These are phyloP conservation scores for Tolypocladium ophioglossoides DNA, from an alignment of 2,329 filamentous ascomycete genomes.

Conservation along the genomic window DNA sequence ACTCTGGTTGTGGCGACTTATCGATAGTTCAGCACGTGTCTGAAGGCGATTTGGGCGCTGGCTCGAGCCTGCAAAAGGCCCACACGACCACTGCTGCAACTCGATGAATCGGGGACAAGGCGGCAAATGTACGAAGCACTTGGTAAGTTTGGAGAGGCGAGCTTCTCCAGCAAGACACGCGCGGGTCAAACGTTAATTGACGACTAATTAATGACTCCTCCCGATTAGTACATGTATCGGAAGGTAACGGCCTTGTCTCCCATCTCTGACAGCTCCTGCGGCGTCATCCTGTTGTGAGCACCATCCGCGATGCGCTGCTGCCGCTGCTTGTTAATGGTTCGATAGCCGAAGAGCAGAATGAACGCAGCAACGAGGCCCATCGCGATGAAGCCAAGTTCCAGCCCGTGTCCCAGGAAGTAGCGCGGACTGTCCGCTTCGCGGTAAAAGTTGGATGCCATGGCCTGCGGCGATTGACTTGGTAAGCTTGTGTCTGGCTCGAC, in stretches of 20 bases:
- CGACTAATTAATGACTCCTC: not conserved
- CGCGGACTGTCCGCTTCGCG: constrained; percentile 36
- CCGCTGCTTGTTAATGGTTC: constrained; percentile 46
- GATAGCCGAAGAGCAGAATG: constrained; percentile 39
- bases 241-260: constrained; percentile 52
- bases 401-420: constrained; percentile 37
- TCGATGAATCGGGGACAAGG: not conserved
- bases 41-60: not conserved
- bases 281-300: constrained; percentile 8
- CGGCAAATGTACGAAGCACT: not conserved
- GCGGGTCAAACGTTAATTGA: not conserved
- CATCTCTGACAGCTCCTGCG: constrained; percentile 40
- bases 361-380: constrained; percentile 33
- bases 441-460: constrained; percentile 66
- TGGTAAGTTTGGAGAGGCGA: no score
- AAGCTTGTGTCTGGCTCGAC: not conserved
- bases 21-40: not conserved
- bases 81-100: not conserved
- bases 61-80: not conserved
- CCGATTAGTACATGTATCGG: constrained; percentile 39
- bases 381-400: constrained; percentile 39
- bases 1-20: no score
- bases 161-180: not conserved
- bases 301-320: constrained; percentile 31
- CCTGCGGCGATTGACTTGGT: constrained; percentile 19